A percentile compares a stretch with the other conserved stretches of the same genome.
Conservation (phyloP, 2,329 filamentous ascomycete genomes). For the Fusarium fujikuroi region DNA sequence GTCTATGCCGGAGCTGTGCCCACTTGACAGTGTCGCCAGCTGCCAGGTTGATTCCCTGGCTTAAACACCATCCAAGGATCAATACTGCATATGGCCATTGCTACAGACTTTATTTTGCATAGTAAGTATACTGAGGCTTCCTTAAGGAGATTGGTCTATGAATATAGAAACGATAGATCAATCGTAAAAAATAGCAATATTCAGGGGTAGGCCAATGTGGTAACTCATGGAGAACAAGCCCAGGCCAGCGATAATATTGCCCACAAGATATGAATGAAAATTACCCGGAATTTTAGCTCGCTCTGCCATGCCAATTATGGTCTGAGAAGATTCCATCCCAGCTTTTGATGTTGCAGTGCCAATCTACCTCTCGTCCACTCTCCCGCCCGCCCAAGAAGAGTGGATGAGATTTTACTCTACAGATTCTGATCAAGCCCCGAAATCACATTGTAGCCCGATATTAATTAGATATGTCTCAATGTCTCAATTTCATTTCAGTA, state of each 20-base stretch:
- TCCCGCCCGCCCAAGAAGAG: background rate
- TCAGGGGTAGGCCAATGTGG: background rate
- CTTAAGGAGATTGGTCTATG: fast-evolving
- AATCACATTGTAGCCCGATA: background rate
- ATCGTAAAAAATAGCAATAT: background rate
- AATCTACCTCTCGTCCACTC: background rate
- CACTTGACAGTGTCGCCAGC: constrained; percentile 8
- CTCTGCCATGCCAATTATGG: background rate
- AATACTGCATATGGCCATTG: background rate
- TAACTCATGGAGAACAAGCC: background rate
- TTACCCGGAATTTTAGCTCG: fast-evolving
- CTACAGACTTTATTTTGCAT: too few species aligned
- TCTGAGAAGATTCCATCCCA: background rate
- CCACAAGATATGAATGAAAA: background rate
- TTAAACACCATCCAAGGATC: background rate
- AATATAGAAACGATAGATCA: background rate
- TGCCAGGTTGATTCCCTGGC: background rate
- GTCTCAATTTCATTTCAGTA: background rate
- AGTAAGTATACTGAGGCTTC: fast-evolving
- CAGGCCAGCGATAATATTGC: too few species aligned
- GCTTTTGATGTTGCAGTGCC: background rate
- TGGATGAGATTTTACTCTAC: background rate
- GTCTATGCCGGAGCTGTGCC: background rate
- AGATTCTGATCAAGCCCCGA: background rate
- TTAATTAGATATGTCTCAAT: background rate